Percentiles rank a stretch among this genome's conserved stretches.
phyloP scores from a whole-genome alignment of 352 stramenopile species.

The Peronospora destructor region DNA sequence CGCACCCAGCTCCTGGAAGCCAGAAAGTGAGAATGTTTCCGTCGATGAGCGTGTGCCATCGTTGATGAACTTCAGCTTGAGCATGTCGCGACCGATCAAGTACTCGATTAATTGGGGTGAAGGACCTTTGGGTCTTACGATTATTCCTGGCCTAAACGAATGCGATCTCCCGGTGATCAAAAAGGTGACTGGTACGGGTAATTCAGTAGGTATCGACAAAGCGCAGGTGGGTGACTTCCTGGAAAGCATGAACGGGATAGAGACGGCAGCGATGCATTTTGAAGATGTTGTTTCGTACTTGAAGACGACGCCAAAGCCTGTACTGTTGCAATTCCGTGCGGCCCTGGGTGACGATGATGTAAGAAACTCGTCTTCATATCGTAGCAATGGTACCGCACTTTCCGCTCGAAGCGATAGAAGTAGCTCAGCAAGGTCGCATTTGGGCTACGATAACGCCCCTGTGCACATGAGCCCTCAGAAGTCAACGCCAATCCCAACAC shows the following conservation, averaged over 20 bases:
- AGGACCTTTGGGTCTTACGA: slow-evolving; percentile 74
- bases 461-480: slow-evolving; percentile 15
- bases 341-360: slow-evolving; percentile 32
- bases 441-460: slow-evolving; percentile 27
- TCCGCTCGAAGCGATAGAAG: slow-evolving; percentile 23
- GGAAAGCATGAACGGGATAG: slow-evolving; percentile 76
- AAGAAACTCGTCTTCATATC: slow-evolving; percentile 23
- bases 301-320: slow-evolving; percentile 74
- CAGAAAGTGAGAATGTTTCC: slow-evolving; percentile 8
- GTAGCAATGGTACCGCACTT: slow-evolving; percentile 29
- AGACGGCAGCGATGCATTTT: slow-evolving; percentile 62
- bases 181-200: slow-evolving; percentile 81
- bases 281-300: slow-evolving; percentile 78
- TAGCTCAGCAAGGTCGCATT: slow-evolving; percentile 13
- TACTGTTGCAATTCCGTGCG: slow-evolving; percentile 61
- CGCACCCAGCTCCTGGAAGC: slow-evolving; percentile 16
- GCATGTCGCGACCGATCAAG: slow-evolving; percentile 52
- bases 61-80: slow-evolving; percentile 39
- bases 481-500: slow-evolving; percentile 13
- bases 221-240: slow-evolving; percentile 77
- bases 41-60: slow-evolving; percentile 25
- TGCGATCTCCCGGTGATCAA: slow-evolving; percentile 81
- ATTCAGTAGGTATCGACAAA: slow-evolving; percentile 69
- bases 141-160: slow-evolving; percentile 77
- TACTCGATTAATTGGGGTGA: slow-evolving; percentile 79